phyloP scores from a whole-genome alignment of 2,329 filamentous ascomycete species.

The Endoconidiophora laricicola region DNA sequence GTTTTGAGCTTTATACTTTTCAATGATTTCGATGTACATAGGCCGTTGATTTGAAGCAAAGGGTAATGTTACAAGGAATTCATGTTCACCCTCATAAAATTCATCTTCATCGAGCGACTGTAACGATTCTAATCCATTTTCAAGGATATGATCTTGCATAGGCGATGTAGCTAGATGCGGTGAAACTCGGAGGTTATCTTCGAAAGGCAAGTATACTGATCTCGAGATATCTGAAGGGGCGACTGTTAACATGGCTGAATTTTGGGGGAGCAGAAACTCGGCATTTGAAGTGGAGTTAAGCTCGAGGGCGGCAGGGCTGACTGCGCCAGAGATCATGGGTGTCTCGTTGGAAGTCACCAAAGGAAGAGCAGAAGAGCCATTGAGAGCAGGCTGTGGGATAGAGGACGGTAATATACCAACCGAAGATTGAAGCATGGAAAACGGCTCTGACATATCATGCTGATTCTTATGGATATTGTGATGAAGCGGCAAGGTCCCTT shows the following conservation, averaged over 20 bases:
- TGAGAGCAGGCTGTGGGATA: not conserved
- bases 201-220: conserved; percentile 15
- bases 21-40: conserved; percentile 34
- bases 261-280: conserved; percentile 7
- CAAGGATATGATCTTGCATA: conserved; percentile 4
- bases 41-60: conserved; percentile 36
- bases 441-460: not conserved
- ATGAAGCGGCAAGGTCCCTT: not conserved
- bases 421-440: conserved; percentile 3
- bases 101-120: conserved; percentile 4
- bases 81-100: conserved; percentile 17
- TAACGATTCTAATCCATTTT: conserved; percentile 5
- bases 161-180: conserved; percentile 10
- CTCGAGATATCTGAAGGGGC: conserved; percentile 25
- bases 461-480: not conserved
- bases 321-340: conserved; percentile 9
- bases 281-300: conserved; percentile 10
- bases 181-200: conserved; percentile 3
- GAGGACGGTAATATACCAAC: not conserved
- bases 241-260: conserved; percentile 17
- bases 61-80: conserved; percentile 39
- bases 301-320: conserved; percentile 20
- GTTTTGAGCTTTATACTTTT: conserved; percentile 27
- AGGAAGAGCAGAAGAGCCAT: conserved; percentile 15
- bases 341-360: not conserved